phyloP scores from a whole-genome alignment of 2,329 filamentous ascomycete genomes.

The Clarireedia monteithiana region DNA sequence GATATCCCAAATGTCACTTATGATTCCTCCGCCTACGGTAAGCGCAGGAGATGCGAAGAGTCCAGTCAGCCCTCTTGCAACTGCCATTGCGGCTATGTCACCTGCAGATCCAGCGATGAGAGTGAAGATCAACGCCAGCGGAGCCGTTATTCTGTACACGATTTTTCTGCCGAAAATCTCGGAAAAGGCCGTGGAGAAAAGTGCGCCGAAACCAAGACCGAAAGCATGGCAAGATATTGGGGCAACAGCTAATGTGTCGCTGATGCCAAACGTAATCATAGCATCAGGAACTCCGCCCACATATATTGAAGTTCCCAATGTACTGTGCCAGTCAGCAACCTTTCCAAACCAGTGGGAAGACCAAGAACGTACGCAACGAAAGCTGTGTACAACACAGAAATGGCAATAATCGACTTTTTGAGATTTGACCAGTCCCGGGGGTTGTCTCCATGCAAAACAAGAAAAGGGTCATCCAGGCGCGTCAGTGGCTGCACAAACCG shows the following conservation, averaged over 20 bases:
- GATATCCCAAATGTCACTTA: constrained; percentile 14
- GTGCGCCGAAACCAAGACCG: constrained; percentile 11
- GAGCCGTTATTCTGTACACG: constrained; percentile 7
- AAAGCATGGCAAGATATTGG: constrained; percentile 10
- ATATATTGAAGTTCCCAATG: constrained; percentile 10
- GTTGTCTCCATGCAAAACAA: neutral
- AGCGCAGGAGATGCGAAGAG: constrained; percentile 6
- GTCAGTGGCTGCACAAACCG: neutral
- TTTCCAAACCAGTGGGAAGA: neutral
- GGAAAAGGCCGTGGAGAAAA: constrained; percentile 6
- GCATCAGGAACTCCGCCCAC: constrained; percentile 7
- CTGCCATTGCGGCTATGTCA: neutral
- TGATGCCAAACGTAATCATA: neutral
- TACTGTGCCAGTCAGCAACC: neutral
- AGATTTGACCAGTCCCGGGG: neutral
- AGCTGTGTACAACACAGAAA: neutral
- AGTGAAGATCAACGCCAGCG: constrained; percentile 10
- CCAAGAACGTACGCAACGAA: neutral
- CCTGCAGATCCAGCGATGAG: constrained; percentile 2
- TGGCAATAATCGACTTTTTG: neutral
- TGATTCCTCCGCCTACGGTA: constrained; percentile 6
- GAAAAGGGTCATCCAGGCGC: neutral
- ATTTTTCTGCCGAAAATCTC: constrained; percentile 10
- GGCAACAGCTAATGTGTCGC: constrained; percentile 6
- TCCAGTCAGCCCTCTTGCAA: constrained; percentile 9